Evolutionary conservation across 768 basidiomycete genomes (phyloP).

Genomic region (Fomitopsis pulvina): DNA sequence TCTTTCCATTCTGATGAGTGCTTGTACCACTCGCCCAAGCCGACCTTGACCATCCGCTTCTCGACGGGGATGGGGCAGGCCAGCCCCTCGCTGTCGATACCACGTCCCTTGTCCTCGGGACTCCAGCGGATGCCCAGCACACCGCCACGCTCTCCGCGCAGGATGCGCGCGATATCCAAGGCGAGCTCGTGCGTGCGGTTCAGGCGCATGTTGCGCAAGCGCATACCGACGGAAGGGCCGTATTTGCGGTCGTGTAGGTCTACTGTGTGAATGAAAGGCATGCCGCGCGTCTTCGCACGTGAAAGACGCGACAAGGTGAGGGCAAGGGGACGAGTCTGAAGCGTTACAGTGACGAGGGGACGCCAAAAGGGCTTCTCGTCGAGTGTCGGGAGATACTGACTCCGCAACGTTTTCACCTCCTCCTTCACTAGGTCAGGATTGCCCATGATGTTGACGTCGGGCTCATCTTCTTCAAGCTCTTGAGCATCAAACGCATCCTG

Average conservation of each 20-base stretch:
- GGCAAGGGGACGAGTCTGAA: constrained; percentile 37
- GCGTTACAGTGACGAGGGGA: constrained; percentile 32
- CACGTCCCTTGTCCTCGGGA: constrained; percentile 25
- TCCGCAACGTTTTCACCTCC: constrained; percentile 14
- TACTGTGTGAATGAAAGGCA: constrained; percentile 30
- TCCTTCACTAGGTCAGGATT: not conserved
- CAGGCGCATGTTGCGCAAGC: constrained; percentile 30
- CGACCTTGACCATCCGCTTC: constrained; percentile 28
- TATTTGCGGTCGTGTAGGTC: constrained; percentile 28
- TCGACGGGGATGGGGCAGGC: constrained; percentile 24
- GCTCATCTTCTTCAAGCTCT: constrained; percentile 8
- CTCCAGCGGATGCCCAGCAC: constrained; percentile 30
- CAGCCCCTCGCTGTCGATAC: constrained; percentile 32
- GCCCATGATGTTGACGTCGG: constrained; percentile 1
- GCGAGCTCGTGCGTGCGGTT: constrained; percentile 27
- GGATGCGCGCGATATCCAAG: constrained; percentile 21
- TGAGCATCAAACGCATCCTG: not conserved
- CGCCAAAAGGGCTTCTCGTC: constrained; percentile 30
- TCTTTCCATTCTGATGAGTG: constrained; percentile 19
- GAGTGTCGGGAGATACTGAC: constrained; percentile 25
- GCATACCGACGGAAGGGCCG: constrained; percentile 23
- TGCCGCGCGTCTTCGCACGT: constrained; percentile 25
- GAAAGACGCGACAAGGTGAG: constrained; percentile 27
- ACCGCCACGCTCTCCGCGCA: constrained; percentile 33
- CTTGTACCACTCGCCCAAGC: constrained; percentile 28